Evolutionary conservation across 805 yeast genomes (phyloP).

Genomic region (Naumovozyma castellii): DNA sequence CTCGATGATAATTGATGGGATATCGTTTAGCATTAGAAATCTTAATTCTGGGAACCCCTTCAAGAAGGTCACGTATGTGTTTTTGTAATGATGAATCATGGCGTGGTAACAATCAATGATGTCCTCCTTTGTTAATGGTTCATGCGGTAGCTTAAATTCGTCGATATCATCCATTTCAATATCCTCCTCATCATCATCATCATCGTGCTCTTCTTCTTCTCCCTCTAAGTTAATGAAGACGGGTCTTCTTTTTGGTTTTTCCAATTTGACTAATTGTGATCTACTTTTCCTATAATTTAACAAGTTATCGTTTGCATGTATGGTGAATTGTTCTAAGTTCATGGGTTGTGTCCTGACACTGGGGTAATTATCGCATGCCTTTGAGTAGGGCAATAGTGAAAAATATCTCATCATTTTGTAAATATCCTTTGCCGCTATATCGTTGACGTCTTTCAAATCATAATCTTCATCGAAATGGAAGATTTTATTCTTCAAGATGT

Average conservation of each 20-base stretch:
- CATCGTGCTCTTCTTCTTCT: neutral
- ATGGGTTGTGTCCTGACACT: conserved; percentile 36
- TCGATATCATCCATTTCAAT: conserved; percentile 4
- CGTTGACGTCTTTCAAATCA: conserved; percentile 18
- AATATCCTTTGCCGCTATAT: conserved; percentile 29
- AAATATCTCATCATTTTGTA: conserved; percentile 30
- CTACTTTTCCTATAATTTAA: conserved; percentile 17
- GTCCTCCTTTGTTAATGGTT: conserved; percentile 26
- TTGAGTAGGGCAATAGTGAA: conserved; percentile 34
- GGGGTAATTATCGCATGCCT: conserved; percentile 36
- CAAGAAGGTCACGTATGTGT: conserved; percentile 30
- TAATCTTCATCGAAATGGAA: conserved; percentile 26
- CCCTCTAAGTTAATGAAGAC: neutral
- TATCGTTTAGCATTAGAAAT: conserved; percentile 33
- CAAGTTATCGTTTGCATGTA: conserved; percentile 20
- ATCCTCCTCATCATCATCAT: conserved; percentile 3
- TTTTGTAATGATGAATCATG: conserved; percentile 31
- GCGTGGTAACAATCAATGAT: conserved; percentile 31
- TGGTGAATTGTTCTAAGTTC: conserved; percentile 25
- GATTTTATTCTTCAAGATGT: conserved; percentile 30
- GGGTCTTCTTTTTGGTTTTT: neutral
- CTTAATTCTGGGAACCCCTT: conserved; percentile 28
- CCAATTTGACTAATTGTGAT: conserved; percentile 12
- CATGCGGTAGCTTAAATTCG: conserved; percentile 19
- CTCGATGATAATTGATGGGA: conserved; percentile 28